Percentiles rank a stretch among this genome's conserved stretches.
Evolutionary conservation across 2,329 filamentous ascomycete genomes (phyloP).

Genomic region (Nemania sp.): DNA sequence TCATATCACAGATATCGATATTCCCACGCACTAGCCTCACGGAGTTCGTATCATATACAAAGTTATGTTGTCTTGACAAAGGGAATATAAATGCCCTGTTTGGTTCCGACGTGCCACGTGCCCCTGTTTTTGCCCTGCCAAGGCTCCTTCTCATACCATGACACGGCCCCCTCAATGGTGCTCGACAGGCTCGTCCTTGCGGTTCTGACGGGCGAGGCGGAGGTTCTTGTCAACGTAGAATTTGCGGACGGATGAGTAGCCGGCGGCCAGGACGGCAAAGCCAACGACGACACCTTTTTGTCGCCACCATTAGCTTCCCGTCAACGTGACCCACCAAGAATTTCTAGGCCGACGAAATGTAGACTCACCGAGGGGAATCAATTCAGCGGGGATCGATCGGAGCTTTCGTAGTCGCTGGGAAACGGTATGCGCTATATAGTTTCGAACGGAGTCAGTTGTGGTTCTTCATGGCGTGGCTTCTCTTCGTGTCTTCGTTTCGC

Average conservation of each 20-base stretch:
- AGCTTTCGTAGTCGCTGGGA: constrained; percentile 91
- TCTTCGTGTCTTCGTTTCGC: constrained; percentile 4
- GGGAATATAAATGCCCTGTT: constrained; percentile 24
- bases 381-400: constrained; percentile 88
- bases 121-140: constrained; percentile 12
- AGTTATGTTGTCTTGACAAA: constrained; percentile 31
- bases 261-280: constrained; percentile 79
- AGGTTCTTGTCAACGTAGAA: constrained; percentile 89
- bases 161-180: constrained; percentile 44
- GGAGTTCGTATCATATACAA: constrained; percentile 39
- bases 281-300: constrained; percentile 77
- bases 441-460: constrained; percentile 25
- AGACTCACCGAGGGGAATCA: constrained; percentile 87
- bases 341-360: background rate
- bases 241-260: constrained; percentile 83
- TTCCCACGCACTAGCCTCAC: constrained; percentile 25
- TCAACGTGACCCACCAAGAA: background rate
- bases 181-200: constrained; percentile 41
- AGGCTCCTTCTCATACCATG: constrained; percentile 22
- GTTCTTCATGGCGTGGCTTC: background rate
- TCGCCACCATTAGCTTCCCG: constrained; percentile 12
- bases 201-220: constrained; percentile 76
- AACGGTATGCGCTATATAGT: constrained; percentile 81
- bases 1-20: constrained; percentile 35
- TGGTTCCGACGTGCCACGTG: no score